These are phyloP conservation scores for Suillus ampliporus DNA, from an alignment of 768 basidiomycete species.

Conservation along the genomic window DNA sequence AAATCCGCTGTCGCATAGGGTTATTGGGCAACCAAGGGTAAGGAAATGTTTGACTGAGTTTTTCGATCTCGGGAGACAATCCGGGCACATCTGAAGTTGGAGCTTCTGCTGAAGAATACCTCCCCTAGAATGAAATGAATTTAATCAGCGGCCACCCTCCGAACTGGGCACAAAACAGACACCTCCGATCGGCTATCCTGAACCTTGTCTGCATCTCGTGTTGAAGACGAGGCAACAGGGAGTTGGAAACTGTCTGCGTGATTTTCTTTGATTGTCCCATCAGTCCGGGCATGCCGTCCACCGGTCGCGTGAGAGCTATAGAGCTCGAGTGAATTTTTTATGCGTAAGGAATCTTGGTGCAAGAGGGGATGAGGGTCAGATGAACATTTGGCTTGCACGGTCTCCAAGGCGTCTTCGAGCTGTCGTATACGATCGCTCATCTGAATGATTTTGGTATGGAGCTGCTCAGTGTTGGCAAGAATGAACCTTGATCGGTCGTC, in stretches of 20 bases:
- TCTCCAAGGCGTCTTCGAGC: constrained; percentile 63
- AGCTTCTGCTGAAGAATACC: constrained; percentile 31
- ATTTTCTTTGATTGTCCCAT: constrained; percentile 11
- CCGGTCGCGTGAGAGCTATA: constrained; percentile 44
- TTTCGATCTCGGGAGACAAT: constrained; percentile 40
- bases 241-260: constrained; percentile 22
- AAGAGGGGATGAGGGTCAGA: constrained; percentile 59
- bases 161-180: neutral
- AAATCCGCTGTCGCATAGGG: constrained; percentile 64
- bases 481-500: constrained; percentile 54
- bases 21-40: constrained; percentile 72
- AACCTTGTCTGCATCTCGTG: constrained; percentile 14
- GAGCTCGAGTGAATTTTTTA: constrained; percentile 73
- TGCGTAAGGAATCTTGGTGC: constrained; percentile 59
- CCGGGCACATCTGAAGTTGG: constrained; percentile 18
- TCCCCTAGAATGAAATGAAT: constrained; percentile 25
- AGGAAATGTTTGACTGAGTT: constrained; percentile 71
- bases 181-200: constrained; percentile 33
- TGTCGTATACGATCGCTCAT: constrained; percentile 68
- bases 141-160: neutral
- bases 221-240: constrained; percentile 7
- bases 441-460: constrained; percentile 66
- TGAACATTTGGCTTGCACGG: constrained; percentile 47
- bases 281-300: constrained; percentile 18
- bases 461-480: constrained; percentile 68